A percentile compares a stretch with the other conserved stretches of the same genome.
Conservation (phyloP, 768 basidiomycete species). For the Hericium rajendrae region DNA sequence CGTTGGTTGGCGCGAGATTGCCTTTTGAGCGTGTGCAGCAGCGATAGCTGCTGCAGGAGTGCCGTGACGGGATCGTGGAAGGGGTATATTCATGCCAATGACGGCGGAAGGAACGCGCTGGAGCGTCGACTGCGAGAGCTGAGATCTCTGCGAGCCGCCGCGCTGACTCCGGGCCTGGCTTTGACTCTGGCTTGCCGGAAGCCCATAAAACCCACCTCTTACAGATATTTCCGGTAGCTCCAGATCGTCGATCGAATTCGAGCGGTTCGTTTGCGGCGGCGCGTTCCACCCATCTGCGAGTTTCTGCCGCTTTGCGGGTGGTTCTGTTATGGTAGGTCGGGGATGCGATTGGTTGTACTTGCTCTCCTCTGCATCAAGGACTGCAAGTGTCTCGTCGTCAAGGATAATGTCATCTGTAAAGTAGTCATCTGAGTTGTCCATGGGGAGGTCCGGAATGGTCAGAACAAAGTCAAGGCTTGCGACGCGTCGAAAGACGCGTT, state of each 20-base stretch:
- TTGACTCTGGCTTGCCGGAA: slow-evolving; percentile 3
- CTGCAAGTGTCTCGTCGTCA: slow-evolving; percentile 10
- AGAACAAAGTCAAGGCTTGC: too few relatives aligned
- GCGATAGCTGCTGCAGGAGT: not conserved
- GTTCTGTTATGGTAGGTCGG: slow-evolving; percentile 1
- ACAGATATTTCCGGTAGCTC: slow-evolving; percentile 13
- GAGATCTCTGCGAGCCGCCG: not conserved
- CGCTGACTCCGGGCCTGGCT: not conserved
- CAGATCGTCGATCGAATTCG: slow-evolving; percentile 5
- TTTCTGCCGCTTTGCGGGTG: slow-evolving; percentile 11
- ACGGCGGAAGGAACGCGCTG: not conserved
- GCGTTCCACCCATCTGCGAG: slow-evolving; percentile 6
- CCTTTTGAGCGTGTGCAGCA: not conserved
- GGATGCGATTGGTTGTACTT: slow-evolving; percentile 1
- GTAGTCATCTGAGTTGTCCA: slow-evolving; percentile 13
- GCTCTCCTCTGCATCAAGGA: slow-evolving; percentile 13
- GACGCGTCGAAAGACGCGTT: too few relatives aligned
- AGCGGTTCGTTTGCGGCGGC: not conserved
- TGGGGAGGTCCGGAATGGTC: not conserved
- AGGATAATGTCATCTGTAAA: slow-evolving; percentile 13
- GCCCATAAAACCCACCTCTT: slow-evolving; percentile 11
- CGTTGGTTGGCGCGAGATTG: not conserved
- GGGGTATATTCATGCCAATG: not conserved
- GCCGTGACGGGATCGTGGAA: not conserved
- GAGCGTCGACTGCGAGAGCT: not conserved